Evolutionary conservation across 139 green algal species (phyloP), one percentile per base, ranked within the genome.

Genomic region (Mesostigma viride): DNA sequence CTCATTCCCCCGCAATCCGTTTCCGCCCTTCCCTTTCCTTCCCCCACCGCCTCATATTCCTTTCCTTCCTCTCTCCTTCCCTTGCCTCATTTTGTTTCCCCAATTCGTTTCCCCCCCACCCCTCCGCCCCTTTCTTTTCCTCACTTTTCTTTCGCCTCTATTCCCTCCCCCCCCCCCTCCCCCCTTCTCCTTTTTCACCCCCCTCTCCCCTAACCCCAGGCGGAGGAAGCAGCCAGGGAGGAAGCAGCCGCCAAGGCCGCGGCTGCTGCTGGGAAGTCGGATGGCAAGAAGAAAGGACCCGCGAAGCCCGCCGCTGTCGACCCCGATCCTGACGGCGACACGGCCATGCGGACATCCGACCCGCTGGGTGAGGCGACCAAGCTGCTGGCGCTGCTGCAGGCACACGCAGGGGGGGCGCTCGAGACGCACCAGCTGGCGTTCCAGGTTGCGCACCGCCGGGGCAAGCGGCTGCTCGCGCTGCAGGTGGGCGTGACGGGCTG

Each of bases 311-410:
- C 32, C 58, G 57, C 66, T 8, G 66, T 45, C 1, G 91, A 97
- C 68, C 70, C 80, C 3, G 92, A 98, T 65, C 90, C 92, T 0
- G 75, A 93, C 31, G 91, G 90, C 32, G 79, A 71, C 36, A 76
- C 89, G 82, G 79, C 96, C 35, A 78, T 84, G 0, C 70, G 76
- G 28, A 82, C 75, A 0, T 56, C 80, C 1, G 82, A 95, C 57
- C 91, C 91, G 0, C 73, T 97, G 45, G 85, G 31, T 0, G 89
- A 97, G 73, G 92, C 92, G 0, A 70, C 72, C 40, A 95, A 92
- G 81, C 82, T 94, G 57, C 77, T 96, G 62, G 69, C 69, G 46
- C 69, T 77, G 62, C 82, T 97, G 61, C 79, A 77, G 56, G 45
- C 81, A 62, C 72, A 89, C 44, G 78, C 74, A 26, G 65, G n/a